Base-by-base conservation (phyloP, 805 yeast species). In the Ogataea parapolymorpha region DNA sequence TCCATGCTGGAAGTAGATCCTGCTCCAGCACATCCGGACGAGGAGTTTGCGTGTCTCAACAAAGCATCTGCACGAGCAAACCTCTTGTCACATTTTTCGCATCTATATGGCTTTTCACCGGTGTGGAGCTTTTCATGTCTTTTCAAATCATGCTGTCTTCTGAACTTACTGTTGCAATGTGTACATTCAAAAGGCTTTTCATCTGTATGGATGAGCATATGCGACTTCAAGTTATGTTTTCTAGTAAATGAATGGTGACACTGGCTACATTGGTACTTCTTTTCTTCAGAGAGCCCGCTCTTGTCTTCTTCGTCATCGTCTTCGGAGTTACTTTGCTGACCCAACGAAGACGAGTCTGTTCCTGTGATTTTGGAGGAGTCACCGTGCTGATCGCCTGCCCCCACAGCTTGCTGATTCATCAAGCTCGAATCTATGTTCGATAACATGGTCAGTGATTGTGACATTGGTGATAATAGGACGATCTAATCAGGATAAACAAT, bases 1-100 rank as follows among this genome's bases (percentile, higher is more conserved):
- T 47, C 51, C 17, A 47, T 18, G 4, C 44, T 38, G 4, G 46
- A 18, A 14, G 35, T 44, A 13, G 20, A 30, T 10, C 44, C 37
- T 2, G 42, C 25, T 1, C 39, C 47, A 4, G 54, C 34, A 37
- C 67, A 62, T 7, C 63, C 65, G 3, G 58, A 39, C 4, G 58
- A 48, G 1, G 66, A 58, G 33, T 82, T 78, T 32, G 68, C 65
- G 55, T 85, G 95, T 46, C 95, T 68, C 3, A 79, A 72, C 20
- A 85, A 67, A 0, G 95, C 89, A 60, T 85, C 95, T 1, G 80
- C 79, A 25, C 95, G 65, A 1, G 91, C 85, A 62, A 85, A 85
- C 30, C 70, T 64, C 33, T 83, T 70, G 12, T 74, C 74, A 63
- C 95, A 85, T 34, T 67, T 66, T 14, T 63, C 63, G 58, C 95